A percentile compares a stretch with the other conserved stretches of the same genome.
These are phyloP conservation scores for Debaryomyces singareniensis DNA, from an alignment of 1,139 yeast genomes.

Conservation along the genomic window DNA sequence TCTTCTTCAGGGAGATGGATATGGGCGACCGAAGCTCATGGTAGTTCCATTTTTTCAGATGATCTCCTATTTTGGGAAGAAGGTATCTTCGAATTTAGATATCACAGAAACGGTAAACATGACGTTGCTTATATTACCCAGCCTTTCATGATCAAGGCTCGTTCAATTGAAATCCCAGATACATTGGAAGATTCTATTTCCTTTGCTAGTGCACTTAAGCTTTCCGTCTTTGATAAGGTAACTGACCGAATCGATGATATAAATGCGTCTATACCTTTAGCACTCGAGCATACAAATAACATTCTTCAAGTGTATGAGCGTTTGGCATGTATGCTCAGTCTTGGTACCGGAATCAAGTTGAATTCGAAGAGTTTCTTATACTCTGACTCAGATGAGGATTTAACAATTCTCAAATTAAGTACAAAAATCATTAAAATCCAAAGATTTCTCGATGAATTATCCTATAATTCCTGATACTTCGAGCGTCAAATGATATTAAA, in stretches of 20 bases:
- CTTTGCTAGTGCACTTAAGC: slow-evolving; percentile 28
- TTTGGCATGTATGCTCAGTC: slow-evolving; percentile 29
- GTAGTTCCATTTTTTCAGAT: slow-evolving; percentile 47
- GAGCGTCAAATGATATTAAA: too few species aligned
- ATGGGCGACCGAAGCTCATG: slow-evolving; percentile 40
- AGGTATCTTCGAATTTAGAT: slow-evolving; percentile 73
- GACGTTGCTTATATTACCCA: slow-evolving; percentile 62
- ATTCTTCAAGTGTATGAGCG: slow-evolving; percentile 27
- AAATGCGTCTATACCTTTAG: slow-evolving; percentile 20
- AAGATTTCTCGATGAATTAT: slow-evolving; percentile 38
- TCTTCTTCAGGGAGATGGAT: slow-evolving; percentile 72
- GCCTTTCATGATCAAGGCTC: slow-evolving; percentile 61
- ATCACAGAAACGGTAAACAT: slow-evolving; percentile 65
- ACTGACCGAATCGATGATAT: slow-evolving; percentile 17
- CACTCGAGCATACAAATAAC: slow-evolving; percentile 21
- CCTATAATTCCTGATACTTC: slow-evolving; percentile 15
- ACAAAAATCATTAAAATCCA: slow-evolving; percentile 37
- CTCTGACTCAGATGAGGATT: slow-evolving; percentile 23
- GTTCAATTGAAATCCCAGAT: slow-evolving; percentile 33
- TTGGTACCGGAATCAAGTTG: slow-evolving; percentile 33
- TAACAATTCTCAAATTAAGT: slow-evolving; percentile 29
- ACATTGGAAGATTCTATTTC: slow-evolving; percentile 12
- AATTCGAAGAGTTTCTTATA: slow-evolving; percentile 33
- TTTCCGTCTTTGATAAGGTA: slow-evolving; percentile 26
- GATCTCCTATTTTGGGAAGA: slow-evolving; percentile 57